Percentiles rank a stretch among this genome's conserved stretches.
These are phyloP conservation scores for Helianthus annuus DNA, from an alignment of 129 eudicot genomes.

Conservation along the genomic window HanXRQr2.0-SUNRISE NC_035445.2:161280613-161281112, in stretches of 20 bases:
- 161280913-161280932: neutral
- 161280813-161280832: neutral
- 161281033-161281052: too few species aligned
- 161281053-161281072: too few species aligned
- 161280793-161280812: neutral
- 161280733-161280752: constrained; percentile 29
- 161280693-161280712: constrained; percentile 24
- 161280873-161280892: constrained; percentile 25
- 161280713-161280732: constrained; percentile 27
- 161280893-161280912: constrained; percentile 33
- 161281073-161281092: too few species aligned
- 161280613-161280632: neutral
- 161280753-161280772: constrained; percentile 21
- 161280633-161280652: neutral
- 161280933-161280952: neutral
- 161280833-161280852: too few species aligned
- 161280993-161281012: too few species aligned
- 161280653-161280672: too few species aligned
- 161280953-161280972: too few species aligned
- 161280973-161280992: too few species aligned
- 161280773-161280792: constrained; percentile 14
- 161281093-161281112: neutral
- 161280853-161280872: constrained; percentile 13
- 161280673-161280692: constrained; percentile 3
- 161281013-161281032: too few species aligned